Evolutionary conservation across 1,284 basidiomycete genomes (phyloP), one percentile per base, ranked within the genome.

Genomic region (Ustilago trichophora): DNA sequence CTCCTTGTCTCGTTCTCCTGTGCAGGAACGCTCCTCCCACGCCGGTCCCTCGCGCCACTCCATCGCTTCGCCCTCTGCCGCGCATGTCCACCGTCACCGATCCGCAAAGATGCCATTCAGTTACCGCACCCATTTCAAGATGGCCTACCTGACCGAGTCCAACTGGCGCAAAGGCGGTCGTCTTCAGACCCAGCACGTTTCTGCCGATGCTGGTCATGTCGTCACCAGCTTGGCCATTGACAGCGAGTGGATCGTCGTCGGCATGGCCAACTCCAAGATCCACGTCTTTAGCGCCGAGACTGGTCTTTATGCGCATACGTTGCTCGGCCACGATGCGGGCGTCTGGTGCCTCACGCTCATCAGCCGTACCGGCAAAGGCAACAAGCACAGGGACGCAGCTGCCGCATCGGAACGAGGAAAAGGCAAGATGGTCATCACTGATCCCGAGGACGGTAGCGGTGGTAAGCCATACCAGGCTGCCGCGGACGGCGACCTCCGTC

Each of bases 291-390:
- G 89, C 71, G 88, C 90, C 1, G 84, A 84, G 34, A 91, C 90
- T 0, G 95, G 94, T 0, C 86, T 90, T 6, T 87, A 91, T 45
- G 85, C 86, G 25, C 86, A 89, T 38, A 92, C 91, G 0, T 86
- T 98, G 3, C 84, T 88, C 1, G 95, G 93, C 0, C 94, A 97
- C 82, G 88, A 90, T 16, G 85, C 86, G 9, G 95, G 95, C 10
- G 93, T 98, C 0, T 98, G 95, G 95, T 90, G 91, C 13, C 87
- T 98, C 10, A 88, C 89, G 44, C 85, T 98, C 31, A 88, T 86
- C 16, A 66, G 64, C 37, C 68, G 71, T 19, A 62, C 56, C 15
- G 42, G 51, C 53, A 53, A 55, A 26, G n/a, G 29, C 15, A 38
- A 16, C 34, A 44, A 43, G 43, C 35, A n/a, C 31, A 42, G 15